Percentiles rank a stretch among this genome's conserved stretches.
phyloP scores from a whole-genome alignment of 192 early-diverging fungal species.

The Bifiguratus adelaidae region DNA sequence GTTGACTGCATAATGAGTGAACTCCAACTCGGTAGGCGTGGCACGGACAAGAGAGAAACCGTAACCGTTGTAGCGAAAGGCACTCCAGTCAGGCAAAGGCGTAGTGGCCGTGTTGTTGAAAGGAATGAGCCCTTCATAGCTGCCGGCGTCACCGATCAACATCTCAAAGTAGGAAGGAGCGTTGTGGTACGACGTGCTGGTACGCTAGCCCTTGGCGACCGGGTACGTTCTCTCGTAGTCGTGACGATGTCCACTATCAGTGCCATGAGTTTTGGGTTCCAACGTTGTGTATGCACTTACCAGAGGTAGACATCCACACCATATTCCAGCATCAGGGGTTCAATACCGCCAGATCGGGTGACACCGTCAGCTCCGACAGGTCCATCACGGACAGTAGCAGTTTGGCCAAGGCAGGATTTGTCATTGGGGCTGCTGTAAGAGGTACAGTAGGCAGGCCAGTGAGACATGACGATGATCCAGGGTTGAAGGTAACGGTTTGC shows the following conservation, averaged over 20 bases:
- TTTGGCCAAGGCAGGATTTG: conserved; percentile 5
- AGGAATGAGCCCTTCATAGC: conserved; percentile 1
- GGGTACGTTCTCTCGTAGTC: conserved; percentile 22
- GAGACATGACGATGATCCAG: conserved; percentile 16
- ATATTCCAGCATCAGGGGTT: neutral
- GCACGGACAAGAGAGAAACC: conserved; percentile 12
- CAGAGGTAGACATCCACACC: neutral
- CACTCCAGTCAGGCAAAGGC: conserved; percentile 12
- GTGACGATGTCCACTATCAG: conserved; percentile 18
- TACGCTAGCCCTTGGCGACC: conserved; percentile 3
- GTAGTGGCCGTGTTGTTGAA: conserved; percentile 3
- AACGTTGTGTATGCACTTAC: neutral
- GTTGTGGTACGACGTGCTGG: conserved; percentile 9
- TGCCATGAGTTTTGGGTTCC: neutral
- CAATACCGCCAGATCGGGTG: neutral
- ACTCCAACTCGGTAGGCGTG: conserved; percentile 1
- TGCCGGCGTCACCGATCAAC: conserved; percentile 14
- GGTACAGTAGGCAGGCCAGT: conserved; percentile 17
- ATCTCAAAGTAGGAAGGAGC: conserved; percentile 14
- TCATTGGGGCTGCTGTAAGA: neutral
- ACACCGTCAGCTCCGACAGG: neutral
- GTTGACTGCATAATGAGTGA: conserved; percentile 6
- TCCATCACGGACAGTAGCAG: conserved; percentile 1
- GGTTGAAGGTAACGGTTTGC: conserved; percentile 10
- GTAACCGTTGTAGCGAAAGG: conserved; percentile 8